Evolutionary conservation across 768 basidiomycete species (phyloP), one percentile per base, ranked within the genome.

Genomic region (Panaeolus papilionaceus): DNA sequence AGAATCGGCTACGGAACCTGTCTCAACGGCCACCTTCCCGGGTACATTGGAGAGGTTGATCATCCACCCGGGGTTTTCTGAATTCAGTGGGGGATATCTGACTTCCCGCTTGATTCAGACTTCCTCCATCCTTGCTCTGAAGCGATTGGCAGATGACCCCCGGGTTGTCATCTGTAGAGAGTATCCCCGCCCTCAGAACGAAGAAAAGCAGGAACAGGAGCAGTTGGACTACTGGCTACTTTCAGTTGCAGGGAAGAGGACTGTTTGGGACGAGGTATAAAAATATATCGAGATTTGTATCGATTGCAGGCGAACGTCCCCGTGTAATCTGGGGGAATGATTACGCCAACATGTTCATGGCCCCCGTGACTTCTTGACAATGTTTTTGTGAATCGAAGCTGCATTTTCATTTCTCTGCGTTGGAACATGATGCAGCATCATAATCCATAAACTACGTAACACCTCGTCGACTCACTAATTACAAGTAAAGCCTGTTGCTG

Each of bases 111-210:
- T 58, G 14, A 9, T 28, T 33, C 54, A 58, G 11, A n/a, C 12
- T 28, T 12, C 54, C 6, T 58, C 54, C 9, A 12, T 58, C 33
- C 12, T n/a, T 28, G 54, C 54, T 3, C 28, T 58, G 16, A 28
- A 23, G 26, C 54, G 54, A 58, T 37, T 58, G 14, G 28, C 54
- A 14, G 54, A 58, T 37, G 54, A 58, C 28, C 54, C 54, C 14
- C 26, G 54, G 33, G 54, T 37, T 12, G 14, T 33, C 4, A 12
- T 58, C 3, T 58, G 54, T 58, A 12, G 11, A 28, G 54, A 58
- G 14, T 58, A 58, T n/a, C 54, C 54, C 4, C 20, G 12, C 14
- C 33, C 26, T 37, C 54, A 1, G 4, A 18, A 33, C 20, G 54
- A 58, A 16, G 26, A 58, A 12, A 37, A 7, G 14, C 28, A 58